A percentile compares a stretch with the other conserved stretches of the same genome.
These are phyloP conservation scores for Pseudocercospora fuligena DNA, from an alignment of 2,329 filamentous ascomycete genomes.

Conservation along the genomic window DNA sequence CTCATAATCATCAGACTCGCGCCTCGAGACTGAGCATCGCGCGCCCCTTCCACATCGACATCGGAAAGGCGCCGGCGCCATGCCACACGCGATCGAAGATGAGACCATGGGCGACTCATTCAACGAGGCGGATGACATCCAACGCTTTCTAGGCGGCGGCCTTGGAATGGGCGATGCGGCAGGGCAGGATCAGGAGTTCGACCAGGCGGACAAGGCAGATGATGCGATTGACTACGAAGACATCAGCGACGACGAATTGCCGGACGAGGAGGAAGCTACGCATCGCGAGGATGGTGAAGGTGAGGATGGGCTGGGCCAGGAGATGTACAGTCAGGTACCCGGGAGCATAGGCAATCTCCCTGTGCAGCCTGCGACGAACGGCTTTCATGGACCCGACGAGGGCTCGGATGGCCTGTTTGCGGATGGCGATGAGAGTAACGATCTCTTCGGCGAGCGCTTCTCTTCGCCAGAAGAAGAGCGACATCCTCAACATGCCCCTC, in stretches of 20 bases:
- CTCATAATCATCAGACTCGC: background rate
- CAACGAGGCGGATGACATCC: conserved; percentile 39
- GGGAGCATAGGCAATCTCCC: conserved; percentile 24
- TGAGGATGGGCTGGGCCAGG: conserved; percentile 18
- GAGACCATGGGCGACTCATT: conserved; percentile 23
- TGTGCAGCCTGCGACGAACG: conserved; percentile 27
- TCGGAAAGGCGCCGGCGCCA: conserved; percentile 23
- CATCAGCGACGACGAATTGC: conserved; percentile 88
- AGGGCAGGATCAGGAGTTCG: conserved; percentile 43
- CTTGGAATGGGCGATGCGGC: conserved; percentile 31
- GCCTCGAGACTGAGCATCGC: background rate
- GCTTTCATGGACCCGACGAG: conserved; percentile 27
- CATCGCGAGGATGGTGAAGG: conserved; percentile 29
- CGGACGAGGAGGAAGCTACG: conserved; percentile 70
- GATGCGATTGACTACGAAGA: conserved; percentile 91
- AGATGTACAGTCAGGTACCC: conserved; percentile 21
- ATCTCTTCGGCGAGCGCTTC: conserved; percentile 44
- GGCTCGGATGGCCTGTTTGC: conserved; percentile 68
- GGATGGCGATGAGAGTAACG: conserved; percentile 54
- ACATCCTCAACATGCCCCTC: conserved; percentile 27
- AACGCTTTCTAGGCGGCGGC: conserved; percentile 34
- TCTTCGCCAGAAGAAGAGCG: conserved; percentile 40
- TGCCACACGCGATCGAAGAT: conserved; percentile 46
- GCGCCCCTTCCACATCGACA: background rate
- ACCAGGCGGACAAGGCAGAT: conserved; percentile 76